Base-by-base conservation (phyloP, 2,329 filamentous ascomycete species). In the Trichophaea hybrida region DNA sequence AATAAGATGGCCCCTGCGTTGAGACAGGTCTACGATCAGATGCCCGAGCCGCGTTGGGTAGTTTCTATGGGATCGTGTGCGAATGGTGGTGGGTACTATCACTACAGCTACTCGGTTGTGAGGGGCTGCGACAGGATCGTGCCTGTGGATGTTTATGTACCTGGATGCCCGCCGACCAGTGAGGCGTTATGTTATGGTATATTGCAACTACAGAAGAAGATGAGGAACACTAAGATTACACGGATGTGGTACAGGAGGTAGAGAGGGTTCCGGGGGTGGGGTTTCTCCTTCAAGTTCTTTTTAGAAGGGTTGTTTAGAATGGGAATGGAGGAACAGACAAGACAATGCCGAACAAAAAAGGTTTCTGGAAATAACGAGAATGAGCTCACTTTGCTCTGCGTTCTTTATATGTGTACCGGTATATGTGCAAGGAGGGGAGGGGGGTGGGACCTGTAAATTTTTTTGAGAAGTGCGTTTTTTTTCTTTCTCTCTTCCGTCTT, bases 1-100 rank as follows among this genome's bases (percentile, higher is more conserved):
- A 95, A 95, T 78, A 95, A 95, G 78, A 95, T 95, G 89, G 88
- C 88, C 0, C 88, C 89, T 1, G 89, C 89, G 37, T 76, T 95
- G 70, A 80, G 89, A 73, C 87, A 93, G 75, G 85, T 94, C 63
- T 95, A 95, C 75, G 89, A 95, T 73, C 89, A 94, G 77, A 94
- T 94, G 88, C 88, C 88, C 34, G 88, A 94, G 35, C 88, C 88
- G 15, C 80, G 85, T 70, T 94, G 88, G 88, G 72, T 77, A 24
- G 80, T 85, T 69, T 86, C 82, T 68, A 91, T 91, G 86, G 86
- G 86, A 10, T 86, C 82, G 69, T 91, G 86, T 72, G 86, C 86
- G 62, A 90, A 90, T 73, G 86, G 86, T 55, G 86, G 86, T 63
- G 86, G 86, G 57, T 91, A 91, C 75, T 90, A 91, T 72, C 86